Conservation (phyloP, 2,329 filamentous ascomycete genomes). For the Penicillium rolfsii region DNA sequence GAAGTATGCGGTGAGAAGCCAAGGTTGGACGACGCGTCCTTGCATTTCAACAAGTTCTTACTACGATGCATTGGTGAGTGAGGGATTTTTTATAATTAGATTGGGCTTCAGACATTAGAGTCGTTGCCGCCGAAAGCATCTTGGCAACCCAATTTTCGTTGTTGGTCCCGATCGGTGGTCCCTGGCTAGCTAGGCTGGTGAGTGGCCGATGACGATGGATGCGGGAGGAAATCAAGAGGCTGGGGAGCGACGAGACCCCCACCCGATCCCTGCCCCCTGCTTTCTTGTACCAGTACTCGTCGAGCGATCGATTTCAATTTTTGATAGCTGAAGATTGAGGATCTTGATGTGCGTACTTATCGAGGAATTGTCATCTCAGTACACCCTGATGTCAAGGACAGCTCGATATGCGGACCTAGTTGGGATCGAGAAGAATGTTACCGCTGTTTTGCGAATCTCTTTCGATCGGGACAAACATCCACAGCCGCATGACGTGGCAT, state of each 20-base stretch:
- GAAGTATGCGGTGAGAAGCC: not conserved
- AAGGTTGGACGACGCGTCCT: slow-evolving; percentile 1
- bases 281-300: not conserved
- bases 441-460: too few relatives aligned
- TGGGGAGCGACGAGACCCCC: slow-evolving; percentile 7
- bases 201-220: not conserved
- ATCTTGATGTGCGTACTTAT: too few relatives aligned
- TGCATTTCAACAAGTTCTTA: not conserved
- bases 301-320: not conserved
- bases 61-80: not conserved
- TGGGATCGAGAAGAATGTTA: not conserved
- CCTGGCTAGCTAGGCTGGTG: not conserved
- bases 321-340: not conserved
- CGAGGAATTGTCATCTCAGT: not conserved
- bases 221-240: slow-evolving; percentile 3
- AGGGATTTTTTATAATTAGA: not conserved
- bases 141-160: not conserved
- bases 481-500: slow-evolving; percentile 15
- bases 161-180: not conserved
- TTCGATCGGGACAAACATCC: not conserved
- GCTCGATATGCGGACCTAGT: not conserved
- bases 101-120: not conserved
- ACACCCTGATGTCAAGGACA: not conserved
- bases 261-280: slow-evolving; percentile 1
- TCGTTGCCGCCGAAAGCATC: not conserved